Base-by-base conservation (phyloP, 83 land plant genomes). In the Diphasiastrum complanatum region DNA sequence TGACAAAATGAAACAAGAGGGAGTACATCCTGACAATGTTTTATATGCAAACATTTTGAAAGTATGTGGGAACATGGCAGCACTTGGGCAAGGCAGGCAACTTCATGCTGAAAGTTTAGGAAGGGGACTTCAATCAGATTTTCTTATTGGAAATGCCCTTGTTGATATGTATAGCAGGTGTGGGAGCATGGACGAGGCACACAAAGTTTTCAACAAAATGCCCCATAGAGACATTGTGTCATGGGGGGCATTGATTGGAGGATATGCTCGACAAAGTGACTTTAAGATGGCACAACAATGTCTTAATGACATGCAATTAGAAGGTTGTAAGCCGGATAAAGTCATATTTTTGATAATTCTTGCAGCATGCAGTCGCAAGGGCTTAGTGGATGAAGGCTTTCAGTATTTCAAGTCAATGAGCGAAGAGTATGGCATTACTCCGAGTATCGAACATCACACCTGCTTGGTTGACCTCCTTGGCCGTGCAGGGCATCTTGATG, bases 21-120 rank as follows among this genome's bases (percentile, higher is more conserved):
- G 45, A 31, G 16, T 32, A 28, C 31, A 45, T 4, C 8, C 64
- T 16, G 51, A 4, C 1, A 64, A 70, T 4, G 33, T 27, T 0
- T n/a, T 72, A 1, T 66, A 61, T 71, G 20, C 70, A 5, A 34
- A 36, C 38, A 55, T 64, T 4, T 38, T 79, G 33, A 55, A 57
- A 26, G 75, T 78, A 19, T 79, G 82, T 45, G 26, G 59, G 0
- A 26, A 28, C 0, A 67, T 59, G 5, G 52, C 30, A 35, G 69
- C 63, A 49, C 16, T 49, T 28, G 46, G 16, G 25, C 57, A 62
- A 41, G 78, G 71, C 6, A 33, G 16, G 54, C 50, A 36, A 61
- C 51, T 79, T 38, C 82, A 79, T 60, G 49, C 61, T 32, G 66
- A 60, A 35, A 72, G 60, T 28, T 49, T 75, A 23, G 71, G 75